Evolutionary conservation across 139 green algal species (phyloP), one percentile per base, ranked within the genome.

Genomic region (Coelastrella sp.): DNA sequence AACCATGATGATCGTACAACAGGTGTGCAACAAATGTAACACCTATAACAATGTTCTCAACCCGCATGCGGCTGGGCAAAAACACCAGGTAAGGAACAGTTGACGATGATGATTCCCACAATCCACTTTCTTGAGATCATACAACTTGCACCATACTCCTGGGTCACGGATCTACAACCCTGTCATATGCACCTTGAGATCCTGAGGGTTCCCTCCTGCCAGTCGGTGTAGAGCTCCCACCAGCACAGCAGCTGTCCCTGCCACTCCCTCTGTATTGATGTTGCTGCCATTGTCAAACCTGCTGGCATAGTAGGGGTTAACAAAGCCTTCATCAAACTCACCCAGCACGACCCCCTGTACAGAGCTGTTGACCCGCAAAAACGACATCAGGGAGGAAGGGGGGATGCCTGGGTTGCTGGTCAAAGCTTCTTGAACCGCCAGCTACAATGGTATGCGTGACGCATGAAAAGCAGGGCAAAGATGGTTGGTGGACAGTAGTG

Each of bases 381-480:
- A 97, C 8, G 88, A 91, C 41, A 90, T 90, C 2, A 96, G 88
- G 0, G 91, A 94, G 34, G 91, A 93, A 8, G 95, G 95, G 30
- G 95, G 95, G 5, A 98, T 83, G 74, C 93, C 94, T 0, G 93
- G 89, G 85, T 91, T 92, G 64, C 35, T 41, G n/a, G 78, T 2
- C 48, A 17, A 69, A 11, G 89, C 89, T 2, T 11, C 50, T 4
- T 66, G 75, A 21, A 82, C 51, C n/a, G 40, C n/a, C n/a, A n/a
- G n/a, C n/a, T n/a, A n/a, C n/a, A n/a, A n/a, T 43, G 27, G 48
- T 9, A 51, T 82, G 50, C 25, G 17, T 15, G 7, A 11, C 0
- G 0, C 7, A 66, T 57, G 45, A 64, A 19, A 64, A 64, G 19
- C 19, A n/a, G n/a, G n/a, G n/a, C n/a, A n/a, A n/a, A n/a, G n/a